Conservation (phyloP, 805 yeast genomes). For the Pichia phayaonensis region DNA sequence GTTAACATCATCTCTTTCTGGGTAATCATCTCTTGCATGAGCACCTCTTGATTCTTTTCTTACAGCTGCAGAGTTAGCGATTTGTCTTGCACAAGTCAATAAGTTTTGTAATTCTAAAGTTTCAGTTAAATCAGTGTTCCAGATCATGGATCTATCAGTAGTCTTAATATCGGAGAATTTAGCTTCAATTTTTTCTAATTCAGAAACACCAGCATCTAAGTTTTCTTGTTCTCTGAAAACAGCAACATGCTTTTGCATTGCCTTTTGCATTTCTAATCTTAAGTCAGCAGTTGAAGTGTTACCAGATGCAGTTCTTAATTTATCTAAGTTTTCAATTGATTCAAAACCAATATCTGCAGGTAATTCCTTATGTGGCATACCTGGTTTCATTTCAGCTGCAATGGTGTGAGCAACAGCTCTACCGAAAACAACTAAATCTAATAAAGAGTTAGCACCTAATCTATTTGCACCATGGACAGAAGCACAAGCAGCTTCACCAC, state of each 20-base stretch:
- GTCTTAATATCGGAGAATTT: constrained; percentile 72
- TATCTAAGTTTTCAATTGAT: constrained; percentile 85
- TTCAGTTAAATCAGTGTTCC: constrained; percentile 97
- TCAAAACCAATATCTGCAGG: constrained; percentile 85
- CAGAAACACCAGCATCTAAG: constrained; percentile 82
- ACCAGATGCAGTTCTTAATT: constrained; percentile 79
- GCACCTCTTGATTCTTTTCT: constrained; percentile 99
- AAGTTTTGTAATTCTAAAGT: constrained; percentile 93
- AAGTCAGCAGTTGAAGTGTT: constrained; percentile 76
- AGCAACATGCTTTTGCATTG: constrained; percentile 95
- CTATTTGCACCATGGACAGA: constrained; percentile 99
- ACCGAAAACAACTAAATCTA: constrained; percentile 95
- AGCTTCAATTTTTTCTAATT: constrained; percentile 68
- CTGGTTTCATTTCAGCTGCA: constrained; percentile 78
- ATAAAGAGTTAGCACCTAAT: constrained; percentile 94
- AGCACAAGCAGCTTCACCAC: constrained; percentile 99
- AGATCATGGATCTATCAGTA: constrained; percentile 94
- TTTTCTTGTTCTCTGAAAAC: constrained; percentile 93
- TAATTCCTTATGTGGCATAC: constrained; percentile 73
- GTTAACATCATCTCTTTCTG: constrained; percentile 88
- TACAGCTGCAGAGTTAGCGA: constrained; percentile 88
- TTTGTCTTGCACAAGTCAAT: constrained; percentile 94
- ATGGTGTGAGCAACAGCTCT: constrained; percentile 96
- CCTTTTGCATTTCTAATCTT: constrained; percentile 87
- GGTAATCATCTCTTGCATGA: constrained; percentile 97